Base-by-base conservation (phyloP, 345 rosid genomes). In the Streptanthus diversifolius region DNA sequence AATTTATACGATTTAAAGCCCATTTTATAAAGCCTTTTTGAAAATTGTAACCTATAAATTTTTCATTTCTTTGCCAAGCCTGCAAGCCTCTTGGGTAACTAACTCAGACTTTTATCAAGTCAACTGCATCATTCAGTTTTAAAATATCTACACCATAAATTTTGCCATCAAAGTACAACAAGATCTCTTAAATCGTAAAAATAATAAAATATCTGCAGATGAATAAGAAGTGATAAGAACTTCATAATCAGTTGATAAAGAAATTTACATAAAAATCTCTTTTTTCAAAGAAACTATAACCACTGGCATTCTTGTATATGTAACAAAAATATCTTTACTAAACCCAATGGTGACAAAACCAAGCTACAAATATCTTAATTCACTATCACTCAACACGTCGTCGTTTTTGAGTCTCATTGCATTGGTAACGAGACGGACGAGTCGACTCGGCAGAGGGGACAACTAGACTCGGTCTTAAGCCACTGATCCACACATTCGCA, bases 401-500 rank as follows among this genome's bases (percentile, higher is more conserved):
- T 65, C 77, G 66, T 57, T 73, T 73, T 54, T 55, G 29, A 41
- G 13, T 25, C 57, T 61, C 57, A 2, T 17, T 30, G 18, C 40
- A 2, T 41, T 14, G 68, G 15, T n/a, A 29, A 17, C 15, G 58
- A 52, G 64, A 53, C 39, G 18, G 65, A 62, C 58, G 74, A 75
- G 70, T 70, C 80, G 3, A 76, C 75, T 18, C 75, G 71, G 61
- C 98, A 92, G 3, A 92, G 82, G 0, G 93, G 96, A 73, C 98
- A 92, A 44, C 81, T 86, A 17, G 96, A 79, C 49, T 80, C 87
- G n/a, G 80, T 19, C 10, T 9, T 60, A 25, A 90, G 87, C 98
- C 98, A 90, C 63, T 29, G 68, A 68, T 90, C 96, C 8, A 90
- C 88, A 61, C 95, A 92, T 44, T 78, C 84, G 22, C 85, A 64